Conservation (phyloP, 192 early-diverging fungal species). For the Entrophospora sp. region DNA sequence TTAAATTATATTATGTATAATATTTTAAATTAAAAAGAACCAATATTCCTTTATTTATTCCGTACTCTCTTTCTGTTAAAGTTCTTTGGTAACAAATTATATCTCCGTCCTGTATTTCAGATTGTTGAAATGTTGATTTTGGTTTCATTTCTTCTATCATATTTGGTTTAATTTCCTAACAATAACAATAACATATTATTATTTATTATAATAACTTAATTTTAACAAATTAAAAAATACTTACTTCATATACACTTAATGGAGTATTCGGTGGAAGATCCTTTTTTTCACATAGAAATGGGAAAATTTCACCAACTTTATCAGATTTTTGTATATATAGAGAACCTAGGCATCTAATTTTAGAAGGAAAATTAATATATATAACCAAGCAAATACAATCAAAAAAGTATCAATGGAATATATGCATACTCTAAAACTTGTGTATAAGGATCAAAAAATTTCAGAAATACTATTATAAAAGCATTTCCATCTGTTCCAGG, state of each 20-base stretch:
- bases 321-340: conserved; percentile 39
- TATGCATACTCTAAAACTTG: conserved; percentile 49
- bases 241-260: conserved; percentile 57
- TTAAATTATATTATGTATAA: too few species aligned
- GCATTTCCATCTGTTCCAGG: neutral
- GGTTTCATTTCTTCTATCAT: conserved; percentile 77
- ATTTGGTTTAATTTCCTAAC: conserved; percentile 83
- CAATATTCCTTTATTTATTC: neutral
- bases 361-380: neutral
- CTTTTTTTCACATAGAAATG: conserved; percentile 42
- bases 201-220: neutral
- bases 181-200: neutral
- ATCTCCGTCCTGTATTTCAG: conserved; percentile 91
- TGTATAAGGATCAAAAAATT: conserved; percentile 66
- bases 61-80: conserved; percentile 40
- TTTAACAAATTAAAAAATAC: neutral
- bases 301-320: conserved; percentile 55
- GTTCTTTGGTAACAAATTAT: conserved; percentile 78
- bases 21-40: neutral
- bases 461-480: conserved; percentile 69
- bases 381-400: neutral
- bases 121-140: conserved; percentile 50
- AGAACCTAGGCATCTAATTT: conserved; percentile 42
- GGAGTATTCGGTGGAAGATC: conserved; percentile 47
- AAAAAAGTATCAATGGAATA: neutral